Conservation (phyloP, 1,284 basidiomycete species). For the Rhodotorula sp. region DNA sequence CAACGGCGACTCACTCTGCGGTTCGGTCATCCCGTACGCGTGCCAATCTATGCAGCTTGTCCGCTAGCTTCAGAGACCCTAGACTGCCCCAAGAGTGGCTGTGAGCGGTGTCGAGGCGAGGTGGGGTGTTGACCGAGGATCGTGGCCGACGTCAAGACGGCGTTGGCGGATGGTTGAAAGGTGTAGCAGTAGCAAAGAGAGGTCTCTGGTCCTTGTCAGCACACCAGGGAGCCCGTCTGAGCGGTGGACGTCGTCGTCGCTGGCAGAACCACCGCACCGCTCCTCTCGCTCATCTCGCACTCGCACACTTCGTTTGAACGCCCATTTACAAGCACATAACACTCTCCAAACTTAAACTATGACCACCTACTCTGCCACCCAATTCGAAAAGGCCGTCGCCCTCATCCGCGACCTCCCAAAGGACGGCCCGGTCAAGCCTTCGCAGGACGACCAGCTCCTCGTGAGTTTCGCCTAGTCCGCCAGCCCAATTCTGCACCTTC, state of each 20-base stretch:
- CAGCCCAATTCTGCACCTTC: too few species aligned
- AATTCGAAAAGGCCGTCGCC: conserved; percentile 75
- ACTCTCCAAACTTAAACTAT: conserved; percentile 52
- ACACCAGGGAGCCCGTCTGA: neutral
- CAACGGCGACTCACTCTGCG: too few species aligned
- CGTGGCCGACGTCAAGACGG: neutral
- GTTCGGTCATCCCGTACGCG: too few species aligned
- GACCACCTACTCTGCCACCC: conserved; percentile 54
- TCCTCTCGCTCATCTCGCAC: neutral
- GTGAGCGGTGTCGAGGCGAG: neutral
- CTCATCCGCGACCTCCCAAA: conserved; percentile 68
- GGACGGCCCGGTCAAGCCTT: conserved; percentile 75
- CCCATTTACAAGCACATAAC: too few species aligned
- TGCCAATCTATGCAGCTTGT: too few species aligned
- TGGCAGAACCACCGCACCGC: too few species aligned
- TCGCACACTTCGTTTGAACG: neutral
- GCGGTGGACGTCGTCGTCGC: neutral
- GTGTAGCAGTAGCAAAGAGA: too few species aligned
- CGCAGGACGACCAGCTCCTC: conserved; percentile 68
- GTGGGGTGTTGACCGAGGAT: neutral
- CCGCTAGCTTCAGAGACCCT: too few species aligned
- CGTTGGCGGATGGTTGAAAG: neutral
- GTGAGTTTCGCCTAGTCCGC: conserved; percentile 51
- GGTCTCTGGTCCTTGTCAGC: too few species aligned
- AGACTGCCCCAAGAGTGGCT: neutral